Percentiles rank a stretch among this genome's conserved stretches.
Conservation (phyloP, 225 moss, liverwort and hornwort genomes). For the Pleurozium schreberi region DNA sequence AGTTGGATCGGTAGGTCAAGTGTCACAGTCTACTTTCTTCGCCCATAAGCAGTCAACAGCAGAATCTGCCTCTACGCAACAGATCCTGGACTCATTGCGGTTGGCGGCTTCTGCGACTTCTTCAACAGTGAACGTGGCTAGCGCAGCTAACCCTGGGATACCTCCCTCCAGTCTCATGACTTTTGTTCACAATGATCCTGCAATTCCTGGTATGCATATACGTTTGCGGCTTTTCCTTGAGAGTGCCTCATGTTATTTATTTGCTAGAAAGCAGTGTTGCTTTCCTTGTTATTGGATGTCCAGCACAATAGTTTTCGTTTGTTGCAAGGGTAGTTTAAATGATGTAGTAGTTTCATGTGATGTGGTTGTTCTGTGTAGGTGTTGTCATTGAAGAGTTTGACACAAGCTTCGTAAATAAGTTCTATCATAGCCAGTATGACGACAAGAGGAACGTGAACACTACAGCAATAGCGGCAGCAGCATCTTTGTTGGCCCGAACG, state of each 20-base stretch:
- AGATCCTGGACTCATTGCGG: slow-evolving; percentile 64
- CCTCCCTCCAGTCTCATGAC: slow-evolving; percentile 95
- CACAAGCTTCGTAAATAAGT: slow-evolving; percentile 45
- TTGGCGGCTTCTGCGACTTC: slow-evolving; percentile 40
- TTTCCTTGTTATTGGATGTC: background rate
- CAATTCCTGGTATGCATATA: slow-evolving; percentile 17
- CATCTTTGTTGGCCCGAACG: slow-evolving; percentile 67
- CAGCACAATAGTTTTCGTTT: background rate
- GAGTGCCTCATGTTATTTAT: background rate
- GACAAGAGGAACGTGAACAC: slow-evolving; percentile 47
- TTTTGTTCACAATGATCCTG: slow-evolving; percentile 55
- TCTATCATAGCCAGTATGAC: slow-evolving; percentile 81
- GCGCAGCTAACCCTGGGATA: slow-evolving; percentile 62
- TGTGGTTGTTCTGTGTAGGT: slow-evolving; percentile 32
- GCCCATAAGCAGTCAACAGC: slow-evolving; percentile 64
- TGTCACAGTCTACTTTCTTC: slow-evolving; percentile 56
- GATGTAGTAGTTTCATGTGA: background rate
- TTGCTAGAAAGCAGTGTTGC: background rate
- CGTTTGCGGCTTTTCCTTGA: background rate
- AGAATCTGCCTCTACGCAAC: slow-evolving; percentile 27
- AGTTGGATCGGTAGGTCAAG: slow-evolving; percentile 85
- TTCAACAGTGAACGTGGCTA: slow-evolving; percentile 56
- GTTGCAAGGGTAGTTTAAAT: background rate
- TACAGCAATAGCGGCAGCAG: slow-evolving; percentile 39
- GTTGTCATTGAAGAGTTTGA: slow-evolving; percentile 92